Base-by-base conservation (phyloP, 371 early-diverging fungal species). In the Nematocida major region DNA sequence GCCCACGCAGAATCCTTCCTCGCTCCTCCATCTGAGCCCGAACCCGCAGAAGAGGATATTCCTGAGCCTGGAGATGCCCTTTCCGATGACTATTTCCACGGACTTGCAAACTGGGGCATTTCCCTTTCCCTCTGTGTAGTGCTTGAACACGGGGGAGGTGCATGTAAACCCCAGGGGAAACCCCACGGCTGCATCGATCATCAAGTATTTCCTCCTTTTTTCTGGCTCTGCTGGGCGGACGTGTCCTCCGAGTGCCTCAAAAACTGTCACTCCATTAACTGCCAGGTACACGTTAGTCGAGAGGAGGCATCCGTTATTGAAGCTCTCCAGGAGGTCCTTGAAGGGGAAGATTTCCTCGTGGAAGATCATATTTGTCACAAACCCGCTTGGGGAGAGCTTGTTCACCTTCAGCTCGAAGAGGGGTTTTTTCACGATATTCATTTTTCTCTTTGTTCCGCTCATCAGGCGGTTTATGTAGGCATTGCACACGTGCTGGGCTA, bases 301-400 rank as follows among this genome's bases (percentile, higher is more conserved):
- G 40, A 38, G 34, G 24, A 67, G n/a, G 11, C 13, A 38, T 15
- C 63, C 65, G 9, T 47, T 26, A 47, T 73, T 73, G 13, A 73
- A 7, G 13, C 48, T 11, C n/a, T 61, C 26, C 9, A 45, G 9
- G 34, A 73, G 1, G 4, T 39, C 38, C 39, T 11, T 34, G 54
- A 38, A 59, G 15, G 63, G 63, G 38, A 73, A 49, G 2, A 73
- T 7, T 43, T 50, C 63, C 30, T 73, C 76, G 38, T 63, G 45
- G 24, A 73, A 73, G 11, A 73, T 30, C 5, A 62, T 20, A 11
- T 38, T 32, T 7, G 65, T 48, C 22, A 36, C 13, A 50, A 20
- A 3, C 51, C 76, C 47, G 40, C 42, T 47, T 5, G 28, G 13
- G 15, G 48, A 4, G 3, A 53, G 40, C 3, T 26, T 15, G 9